phyloP scores from a whole-genome alignment of 2,329 filamentous ascomycete genomes.

The Zarea fungicola region DNA sequence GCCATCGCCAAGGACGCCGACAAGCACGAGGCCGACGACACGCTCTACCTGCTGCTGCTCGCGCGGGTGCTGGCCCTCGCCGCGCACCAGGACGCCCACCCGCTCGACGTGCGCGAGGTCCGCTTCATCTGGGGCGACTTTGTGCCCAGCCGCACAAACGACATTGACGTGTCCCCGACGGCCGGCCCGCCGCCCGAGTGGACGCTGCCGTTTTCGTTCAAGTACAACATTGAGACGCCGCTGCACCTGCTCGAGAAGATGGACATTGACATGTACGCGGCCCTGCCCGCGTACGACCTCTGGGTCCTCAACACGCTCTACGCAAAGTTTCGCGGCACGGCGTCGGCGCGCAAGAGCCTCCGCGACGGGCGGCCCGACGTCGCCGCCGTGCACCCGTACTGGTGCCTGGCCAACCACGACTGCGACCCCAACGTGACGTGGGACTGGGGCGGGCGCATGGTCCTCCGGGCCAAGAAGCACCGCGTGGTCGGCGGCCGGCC shows the following conservation, averaged over 20 bases:
- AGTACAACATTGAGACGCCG: slow-evolving; percentile 67
- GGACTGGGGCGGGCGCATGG: slow-evolving; percentile 83
- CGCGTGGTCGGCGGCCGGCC: slow-evolving; percentile 45
- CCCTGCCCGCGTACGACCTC: slow-evolving; percentile 56
- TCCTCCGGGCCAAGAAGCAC: slow-evolving; percentile 57
- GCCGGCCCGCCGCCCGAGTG: slow-evolving; percentile 54
- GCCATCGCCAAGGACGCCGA: slow-evolving; percentile 60
- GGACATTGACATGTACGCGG: slow-evolving; percentile 70
- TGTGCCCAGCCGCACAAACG: slow-evolving; percentile 45
- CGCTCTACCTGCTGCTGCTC: slow-evolving; percentile 59
- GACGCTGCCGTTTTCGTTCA: slow-evolving; percentile 74
- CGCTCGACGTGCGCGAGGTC: slow-evolving; percentile 58
- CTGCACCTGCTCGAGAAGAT: slow-evolving; percentile 78
- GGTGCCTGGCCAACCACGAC: slow-evolving; percentile 95
- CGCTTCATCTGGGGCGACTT: slow-evolving; percentile 69
- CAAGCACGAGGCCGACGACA: slow-evolving; percentile 53
- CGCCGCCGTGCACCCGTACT: slow-evolving; percentile 88
- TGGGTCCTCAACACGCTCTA: slow-evolving; percentile 92
- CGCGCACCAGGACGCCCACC: slow-evolving; percentile 54
- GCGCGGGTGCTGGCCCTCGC: slow-evolving; percentile 60
- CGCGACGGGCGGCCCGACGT: slow-evolving; percentile 82
- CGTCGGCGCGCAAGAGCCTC: slow-evolving; percentile 73
- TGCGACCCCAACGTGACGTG: slow-evolving; percentile 93
- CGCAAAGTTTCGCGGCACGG: slow-evolving; percentile 88
- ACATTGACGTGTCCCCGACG: slow-evolving; percentile 48